phyloP scores from a whole-genome alignment of 768 basidiomycete species.

The Tulasnella sp. region DNA sequence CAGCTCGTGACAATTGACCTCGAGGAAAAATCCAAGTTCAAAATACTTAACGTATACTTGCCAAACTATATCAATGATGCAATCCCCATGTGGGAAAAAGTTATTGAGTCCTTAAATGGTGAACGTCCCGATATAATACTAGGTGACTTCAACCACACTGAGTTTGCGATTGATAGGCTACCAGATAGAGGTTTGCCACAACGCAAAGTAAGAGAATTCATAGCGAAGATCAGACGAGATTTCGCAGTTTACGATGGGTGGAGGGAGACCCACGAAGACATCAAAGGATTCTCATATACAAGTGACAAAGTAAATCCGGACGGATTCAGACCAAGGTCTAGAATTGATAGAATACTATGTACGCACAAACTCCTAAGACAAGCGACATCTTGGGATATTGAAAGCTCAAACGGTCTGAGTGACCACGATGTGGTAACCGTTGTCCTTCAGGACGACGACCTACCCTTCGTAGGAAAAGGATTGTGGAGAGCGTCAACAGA shows the following conservation, averaged over 20 bases:
- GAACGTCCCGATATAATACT: neutral
- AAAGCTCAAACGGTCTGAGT: neutral
- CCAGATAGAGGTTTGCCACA: neutral
- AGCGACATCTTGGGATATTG: neutral
- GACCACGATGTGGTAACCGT: slow-evolving; percentile 3
- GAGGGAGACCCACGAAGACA: neutral
- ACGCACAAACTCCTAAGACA: neutral
- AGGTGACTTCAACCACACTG: slow-evolving; percentile 4
- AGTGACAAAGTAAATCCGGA: neutral
- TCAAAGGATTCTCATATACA: slow-evolving; percentile 2
- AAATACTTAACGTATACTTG: neutral
- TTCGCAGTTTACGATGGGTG: too few species aligned
- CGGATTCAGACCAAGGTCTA: neutral
- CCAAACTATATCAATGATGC: neutral
- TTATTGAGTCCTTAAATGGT: neutral
- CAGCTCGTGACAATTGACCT: neutral
- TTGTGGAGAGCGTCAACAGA: slow-evolving; percentile 5
- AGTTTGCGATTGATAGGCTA: neutral
- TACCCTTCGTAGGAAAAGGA: neutral
- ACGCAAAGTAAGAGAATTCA: too few species aligned
- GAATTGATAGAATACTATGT: neutral
- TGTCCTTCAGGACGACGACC: neutral
- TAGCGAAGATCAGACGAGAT: too few species aligned
- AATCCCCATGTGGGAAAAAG: too few species aligned
- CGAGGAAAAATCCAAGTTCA: neutral